These are phyloP conservation scores for Craterostigma plantagineum DNA, from an alignment of 257 asterid genomes.

Conservation along the genomic window DNA sequence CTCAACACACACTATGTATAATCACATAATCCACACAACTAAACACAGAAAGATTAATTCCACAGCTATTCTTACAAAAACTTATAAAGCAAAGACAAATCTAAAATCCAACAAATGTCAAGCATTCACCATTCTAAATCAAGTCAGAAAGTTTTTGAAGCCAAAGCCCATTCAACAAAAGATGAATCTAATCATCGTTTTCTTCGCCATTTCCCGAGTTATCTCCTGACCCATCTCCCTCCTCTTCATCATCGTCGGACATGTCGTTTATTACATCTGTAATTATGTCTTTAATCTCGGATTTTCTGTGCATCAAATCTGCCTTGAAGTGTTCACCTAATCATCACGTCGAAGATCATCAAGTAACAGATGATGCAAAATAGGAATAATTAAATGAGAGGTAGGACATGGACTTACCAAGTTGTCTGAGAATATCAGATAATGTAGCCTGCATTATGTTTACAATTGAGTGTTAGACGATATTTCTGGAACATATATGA, in stretches of 20 bases:
- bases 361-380: slow-evolving; percentile 7
- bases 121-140: too few species aligned
- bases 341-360: slow-evolving; percentile 5
- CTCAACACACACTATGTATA: too few species aligned
- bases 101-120: too few species aligned
- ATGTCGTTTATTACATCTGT: slow-evolving; percentile 73
- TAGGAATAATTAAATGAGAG: background rate
- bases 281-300: slow-evolving; percentile 64
- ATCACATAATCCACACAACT: too few species aligned
- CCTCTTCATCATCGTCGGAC: slow-evolving; percentile 76
- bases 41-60: too few species aligned
- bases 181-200: slow-evolving; percentile 16
- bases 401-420: slow-evolving; percentile 33
- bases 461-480: background rate
- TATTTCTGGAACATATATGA: slow-evolving; percentile 5
- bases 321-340: slow-evolving; percentile 47
- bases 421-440: slow-evolving; percentile 67
- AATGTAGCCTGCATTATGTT: slow-evolving; percentile 64
- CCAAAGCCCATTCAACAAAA: too few species aligned
- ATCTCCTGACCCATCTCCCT: slow-evolving; percentile 16
- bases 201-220: slow-evolving; percentile 24
- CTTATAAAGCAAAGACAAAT: too few species aligned
- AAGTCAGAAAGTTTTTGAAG: too few species aligned
- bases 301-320: slow-evolving; percentile 55
- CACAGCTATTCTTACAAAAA: too few species aligned